A percentile compares a stretch with the other conserved stretches of the same genome.
These are phyloP conservation scores for Pyrenochaeta sp. DNA, from an alignment of 2,329 filamentous ascomycete species.

Conservation along the genomic window DNA sequence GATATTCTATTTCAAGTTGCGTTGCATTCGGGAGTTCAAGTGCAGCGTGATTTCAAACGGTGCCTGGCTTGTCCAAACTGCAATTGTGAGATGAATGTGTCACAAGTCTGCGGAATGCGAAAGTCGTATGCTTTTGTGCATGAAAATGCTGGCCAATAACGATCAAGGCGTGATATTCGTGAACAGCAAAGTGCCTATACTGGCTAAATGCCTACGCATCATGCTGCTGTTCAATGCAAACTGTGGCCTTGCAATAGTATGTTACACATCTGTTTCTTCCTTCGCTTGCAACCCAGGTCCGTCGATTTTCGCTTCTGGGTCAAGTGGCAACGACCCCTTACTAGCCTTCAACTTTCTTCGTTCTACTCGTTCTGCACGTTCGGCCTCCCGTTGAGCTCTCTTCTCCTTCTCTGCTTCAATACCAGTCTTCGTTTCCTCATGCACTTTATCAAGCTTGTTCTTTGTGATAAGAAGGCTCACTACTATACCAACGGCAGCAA, in stretches of 20 bases:
- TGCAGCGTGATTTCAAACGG: background rate
- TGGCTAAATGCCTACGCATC: slow-evolving; percentile 4
- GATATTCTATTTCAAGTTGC: background rate
- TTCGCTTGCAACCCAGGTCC: slow-evolving; percentile 1
- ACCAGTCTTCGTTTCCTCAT: slow-evolving; percentile 59
- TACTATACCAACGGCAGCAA: slow-evolving; percentile 50
- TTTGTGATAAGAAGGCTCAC: slow-evolving; percentile 51
- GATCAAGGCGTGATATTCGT: background rate
- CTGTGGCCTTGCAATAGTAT: background rate
- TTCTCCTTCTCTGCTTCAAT: slow-evolving; percentile 53
- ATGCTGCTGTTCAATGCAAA: background rate
- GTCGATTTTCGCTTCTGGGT: slow-evolving; percentile 19
- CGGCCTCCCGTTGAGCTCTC: slow-evolving; percentile 44
- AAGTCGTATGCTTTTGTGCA: background rate
- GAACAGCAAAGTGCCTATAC: background rate
- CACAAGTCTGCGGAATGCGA: background rate
- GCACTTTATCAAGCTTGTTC: slow-evolving; percentile 52
- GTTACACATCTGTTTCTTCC: slow-evolving; percentile 11
- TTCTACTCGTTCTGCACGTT: slow-evolving; percentile 38
- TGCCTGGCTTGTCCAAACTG: background rate
- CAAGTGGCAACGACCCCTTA: slow-evolving; percentile 23
- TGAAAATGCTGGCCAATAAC: background rate
- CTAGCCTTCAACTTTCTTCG: slow-evolving; percentile 36
- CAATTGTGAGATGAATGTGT: background rate
- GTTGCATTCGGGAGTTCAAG: background rate